phyloP scores from a whole-genome alignment of 805 yeast genomes.

The Yarrowia phangngaensis region DNA sequence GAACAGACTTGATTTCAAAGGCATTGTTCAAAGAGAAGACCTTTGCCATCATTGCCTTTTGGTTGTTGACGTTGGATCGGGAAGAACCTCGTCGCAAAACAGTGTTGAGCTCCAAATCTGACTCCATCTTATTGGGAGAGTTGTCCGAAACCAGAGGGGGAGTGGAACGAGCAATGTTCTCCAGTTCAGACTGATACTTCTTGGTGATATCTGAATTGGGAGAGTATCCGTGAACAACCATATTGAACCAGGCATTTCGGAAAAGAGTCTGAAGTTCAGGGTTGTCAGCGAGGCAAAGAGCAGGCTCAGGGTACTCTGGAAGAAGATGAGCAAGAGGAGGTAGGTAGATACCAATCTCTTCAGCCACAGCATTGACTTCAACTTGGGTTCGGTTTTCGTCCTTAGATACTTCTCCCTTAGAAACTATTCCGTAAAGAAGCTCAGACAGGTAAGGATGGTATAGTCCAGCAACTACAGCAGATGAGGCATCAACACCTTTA shows the following conservation, averaged over 20 bases:
- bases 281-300: constrained; percentile 45
- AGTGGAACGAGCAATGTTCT: constrained; percentile 75
- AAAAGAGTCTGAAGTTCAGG: constrained; percentile 56
- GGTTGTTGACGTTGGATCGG: constrained; percentile 70
- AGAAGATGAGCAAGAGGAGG: constrained; percentile 72
- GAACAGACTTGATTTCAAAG: constrained; percentile 51
- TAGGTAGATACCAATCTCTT: constrained; percentile 59
- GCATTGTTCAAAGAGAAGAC: constrained; percentile 50
- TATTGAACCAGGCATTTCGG: constrained; percentile 89
- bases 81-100: constrained; percentile 87
- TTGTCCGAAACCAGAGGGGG: constrained; percentile 83
- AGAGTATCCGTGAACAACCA: constrained; percentile 82
- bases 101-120: constrained; percentile 86
- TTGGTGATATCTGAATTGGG: constrained; percentile 51
- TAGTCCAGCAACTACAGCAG: constrained; percentile 41
- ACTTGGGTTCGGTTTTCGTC: constrained; percentile 67
- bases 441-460: constrained; percentile 60
- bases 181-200: constrained; percentile 49
- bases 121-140: constrained; percentile 79
- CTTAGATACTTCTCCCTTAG: constrained; percentile 73
- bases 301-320: constrained; percentile 53
- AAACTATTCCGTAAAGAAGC: constrained; percentile 60
- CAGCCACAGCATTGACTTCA: constrained; percentile 48
- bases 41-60: constrained; percentile 45
- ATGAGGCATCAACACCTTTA: constrained; percentile 21